These are phyloP conservation scores for Trichoderma aggressivum DNA, from an alignment of 2,329 filamentous ascomycete genomes.

Conservation along the genomic window DNA sequence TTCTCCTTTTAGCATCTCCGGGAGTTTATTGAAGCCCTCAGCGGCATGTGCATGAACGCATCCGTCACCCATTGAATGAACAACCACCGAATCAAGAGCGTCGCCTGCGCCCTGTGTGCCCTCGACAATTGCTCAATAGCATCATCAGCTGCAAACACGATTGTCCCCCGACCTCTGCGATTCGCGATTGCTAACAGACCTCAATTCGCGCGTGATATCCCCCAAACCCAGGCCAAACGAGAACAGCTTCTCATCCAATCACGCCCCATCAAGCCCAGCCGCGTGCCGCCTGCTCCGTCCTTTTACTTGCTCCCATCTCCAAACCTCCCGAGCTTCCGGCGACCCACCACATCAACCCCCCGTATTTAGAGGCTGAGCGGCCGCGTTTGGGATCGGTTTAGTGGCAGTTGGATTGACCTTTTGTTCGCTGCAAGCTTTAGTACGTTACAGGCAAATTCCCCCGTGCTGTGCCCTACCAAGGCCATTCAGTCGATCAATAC, in stretches of 20 bases:
- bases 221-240: not conserved
- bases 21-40: not conserved
- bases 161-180: not conserved
- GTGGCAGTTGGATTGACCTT: not conserved
- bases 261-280: slow-evolving; percentile 1
- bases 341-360: slow-evolving; percentile 10
- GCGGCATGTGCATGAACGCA: not conserved
- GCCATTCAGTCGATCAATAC: not conserved
- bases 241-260: not conserved
- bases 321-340: slow-evolving; percentile 14
- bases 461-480: not conserved
- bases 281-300: slow-evolving; percentile 10
- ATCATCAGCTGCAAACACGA: not conserved
- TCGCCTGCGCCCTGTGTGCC: not conserved
- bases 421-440: not conserved
- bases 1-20: not conserved
- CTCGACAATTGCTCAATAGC: not conserved
- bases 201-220: not conserved
- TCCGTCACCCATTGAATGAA: not conserved
- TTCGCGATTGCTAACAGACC: not conserved
- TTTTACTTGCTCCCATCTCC: not conserved
- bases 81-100: not conserved
- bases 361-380: slow-evolving; percentile 15
- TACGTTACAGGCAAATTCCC: slow-evolving; percentile 2
- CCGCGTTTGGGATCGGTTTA: not conserved